Conservation (phyloP, 495 filamentous ascomycete species). For the Daldinia caldariorum region DNA sequence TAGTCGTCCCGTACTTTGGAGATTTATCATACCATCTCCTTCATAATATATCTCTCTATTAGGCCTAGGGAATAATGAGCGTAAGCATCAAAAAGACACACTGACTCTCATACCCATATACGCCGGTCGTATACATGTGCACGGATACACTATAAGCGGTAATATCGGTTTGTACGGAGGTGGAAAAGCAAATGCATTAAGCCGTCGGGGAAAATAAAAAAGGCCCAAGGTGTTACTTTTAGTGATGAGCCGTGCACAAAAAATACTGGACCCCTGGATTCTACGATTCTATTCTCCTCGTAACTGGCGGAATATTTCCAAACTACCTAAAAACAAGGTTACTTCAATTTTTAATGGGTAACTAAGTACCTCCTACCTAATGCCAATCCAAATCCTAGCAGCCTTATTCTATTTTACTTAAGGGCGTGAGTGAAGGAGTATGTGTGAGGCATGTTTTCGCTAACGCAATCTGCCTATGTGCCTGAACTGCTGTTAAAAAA, state of each 20-base stretch:
- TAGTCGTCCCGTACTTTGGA: slow-evolving; percentile 14
- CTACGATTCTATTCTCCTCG: slow-evolving; percentile 10
- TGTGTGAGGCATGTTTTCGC: background rate
- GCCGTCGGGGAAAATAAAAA: slow-evolving; percentile 4
- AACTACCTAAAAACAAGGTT: background rate
- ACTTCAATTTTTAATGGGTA: background rate
- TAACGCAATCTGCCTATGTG: background rate
- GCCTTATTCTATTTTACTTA: background rate
- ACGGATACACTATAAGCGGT: background rate
- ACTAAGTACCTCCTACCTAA: too few relatives aligned
- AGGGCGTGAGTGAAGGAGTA: too few relatives aligned
- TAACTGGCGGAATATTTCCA: slow-evolving; percentile 22
- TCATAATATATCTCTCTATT: slow-evolving; percentile 22
- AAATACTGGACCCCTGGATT: slow-evolving; percentile 28
- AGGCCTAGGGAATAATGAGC: too few relatives aligned
- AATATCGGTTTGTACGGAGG: background rate
- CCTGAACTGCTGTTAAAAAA: background rate
- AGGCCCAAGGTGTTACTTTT: background rate
- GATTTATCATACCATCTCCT: slow-evolving; percentile 1
- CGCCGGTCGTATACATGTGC: too few relatives aligned
- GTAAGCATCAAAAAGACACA: background rate
- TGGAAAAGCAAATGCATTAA: background rate
- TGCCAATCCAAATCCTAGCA: background rate
- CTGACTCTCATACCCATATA: too few relatives aligned
- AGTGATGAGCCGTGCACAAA: slow-evolving; percentile 36